Percentiles rank a stretch among this genome's conserved stretches.
Conservation (phyloP, 306 rosid genomes). For the Acmispon strigosus region DNA sequence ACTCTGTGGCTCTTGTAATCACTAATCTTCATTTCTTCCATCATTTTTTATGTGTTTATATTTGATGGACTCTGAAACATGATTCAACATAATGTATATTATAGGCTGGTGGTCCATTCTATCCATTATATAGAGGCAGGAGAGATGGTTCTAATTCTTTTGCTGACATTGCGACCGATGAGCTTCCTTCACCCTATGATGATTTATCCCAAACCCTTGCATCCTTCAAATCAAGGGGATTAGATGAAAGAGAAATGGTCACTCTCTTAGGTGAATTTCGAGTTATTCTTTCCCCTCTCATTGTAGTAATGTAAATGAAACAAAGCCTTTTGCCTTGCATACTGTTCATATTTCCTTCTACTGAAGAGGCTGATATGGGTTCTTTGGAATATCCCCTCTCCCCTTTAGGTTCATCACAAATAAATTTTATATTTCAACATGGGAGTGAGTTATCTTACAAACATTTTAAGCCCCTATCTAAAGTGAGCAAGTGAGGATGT, state of each 20-base stretch:
- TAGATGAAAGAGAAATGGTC: slow-evolving; percentile 34
- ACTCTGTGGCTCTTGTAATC: slow-evolving; percentile 28
- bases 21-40: background rate
- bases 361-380: background rate
- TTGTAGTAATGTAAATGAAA: background rate
- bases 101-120: slow-evolving; percentile 37
- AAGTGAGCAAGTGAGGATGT: background rate
- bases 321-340: background rate
- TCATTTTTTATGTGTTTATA: background rate
- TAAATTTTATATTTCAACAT: background rate
- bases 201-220: slow-evolving; percentile 19
- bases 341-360: background rate
- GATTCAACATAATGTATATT: slow-evolving; percentile 13
- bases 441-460: background rate
- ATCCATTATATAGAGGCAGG: slow-evolving; percentile 32
- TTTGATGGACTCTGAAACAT: background rate
- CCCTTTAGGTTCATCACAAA: background rate
- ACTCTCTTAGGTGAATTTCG: slow-evolving; percentile 24
- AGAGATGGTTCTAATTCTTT: slow-evolving; percentile 26
- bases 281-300: background rate
- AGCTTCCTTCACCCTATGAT: slow-evolving; percentile 31
- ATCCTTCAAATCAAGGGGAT: slow-evolving; percentile 33
- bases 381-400: background rate
- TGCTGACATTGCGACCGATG: slow-evolving; percentile 19
- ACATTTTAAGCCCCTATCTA: background rate